A percentile compares a stretch with the other conserved stretches of the same genome.
phyloP scores from a whole-genome alignment of 2,329 filamentous ascomycete genomes.

The Ploettnerulaceae sp. region DNA sequence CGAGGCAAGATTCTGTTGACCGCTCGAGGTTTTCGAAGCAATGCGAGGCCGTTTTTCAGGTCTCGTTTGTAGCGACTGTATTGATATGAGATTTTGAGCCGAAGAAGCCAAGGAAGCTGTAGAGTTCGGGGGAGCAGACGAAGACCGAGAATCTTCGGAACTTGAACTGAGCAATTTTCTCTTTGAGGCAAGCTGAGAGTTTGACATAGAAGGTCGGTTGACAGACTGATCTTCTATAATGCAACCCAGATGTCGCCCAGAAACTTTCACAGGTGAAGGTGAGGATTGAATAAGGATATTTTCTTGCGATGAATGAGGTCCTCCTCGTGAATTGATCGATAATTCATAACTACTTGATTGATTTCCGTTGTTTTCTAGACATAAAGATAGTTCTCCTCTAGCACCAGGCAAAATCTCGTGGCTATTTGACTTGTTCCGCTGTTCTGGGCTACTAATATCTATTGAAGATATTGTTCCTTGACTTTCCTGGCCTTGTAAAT shows the following conservation, averaged over 20 bases:
- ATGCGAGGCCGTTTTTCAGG: slow-evolving; percentile 5
- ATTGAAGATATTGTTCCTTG: neutral
- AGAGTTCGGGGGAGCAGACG: slow-evolving; percentile 10
- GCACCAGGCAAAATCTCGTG: neutral
- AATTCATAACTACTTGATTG: neutral
- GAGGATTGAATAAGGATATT: slow-evolving; percentile 1
- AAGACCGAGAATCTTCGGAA: slow-evolving; percentile 4
- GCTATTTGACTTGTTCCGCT: neutral
- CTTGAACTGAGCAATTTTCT: slow-evolving; percentile 13
- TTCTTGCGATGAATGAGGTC: neutral
- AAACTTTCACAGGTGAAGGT: slow-evolving; percentile 11
- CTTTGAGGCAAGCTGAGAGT: slow-evolving; percentile 10
- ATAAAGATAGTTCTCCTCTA: neutral
- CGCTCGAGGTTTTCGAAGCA: slow-evolving; percentile 1
- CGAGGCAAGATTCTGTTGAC: neutral
- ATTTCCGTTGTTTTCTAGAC: neutral
- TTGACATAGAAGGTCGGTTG: slow-evolving; percentile 9
- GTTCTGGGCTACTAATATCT: neutral
- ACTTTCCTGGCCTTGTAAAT: slow-evolving; percentile 37
- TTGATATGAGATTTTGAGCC: neutral
- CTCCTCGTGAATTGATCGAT: neutral
- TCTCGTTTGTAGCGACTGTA: neutral
- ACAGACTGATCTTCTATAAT: neutral
- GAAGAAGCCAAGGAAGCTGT: neutral
- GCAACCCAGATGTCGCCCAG: neutral